Conservation (phyloP, 108 stramenopile genomes). For the Craspedostauros australis region DNA sequence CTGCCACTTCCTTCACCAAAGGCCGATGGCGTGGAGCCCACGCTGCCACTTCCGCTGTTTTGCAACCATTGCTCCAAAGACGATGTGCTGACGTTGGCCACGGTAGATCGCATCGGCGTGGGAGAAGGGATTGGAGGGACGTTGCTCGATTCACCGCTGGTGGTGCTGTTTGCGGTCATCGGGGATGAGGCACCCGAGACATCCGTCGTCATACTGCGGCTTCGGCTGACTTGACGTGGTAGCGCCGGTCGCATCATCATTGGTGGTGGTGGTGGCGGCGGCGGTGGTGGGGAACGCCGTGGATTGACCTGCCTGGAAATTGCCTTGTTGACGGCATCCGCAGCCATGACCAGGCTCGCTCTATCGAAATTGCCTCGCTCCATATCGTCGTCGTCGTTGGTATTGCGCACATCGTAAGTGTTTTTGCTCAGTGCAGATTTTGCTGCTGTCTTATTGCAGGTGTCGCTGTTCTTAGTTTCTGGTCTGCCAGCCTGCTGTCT, state of each 20-base stretch:
- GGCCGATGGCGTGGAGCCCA: background rate
- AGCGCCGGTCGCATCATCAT: background rate
- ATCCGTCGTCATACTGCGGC: background rate
- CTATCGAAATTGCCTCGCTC: background rate
- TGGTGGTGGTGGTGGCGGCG: background rate
- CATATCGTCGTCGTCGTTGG: background rate
- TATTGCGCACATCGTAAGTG: background rate
- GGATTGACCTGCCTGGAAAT: too few species aligned
- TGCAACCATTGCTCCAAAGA: slow-evolving; percentile 29
- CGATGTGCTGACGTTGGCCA: slow-evolving; percentile 10
- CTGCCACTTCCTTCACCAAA: background rate
- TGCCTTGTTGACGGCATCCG: too few species aligned
- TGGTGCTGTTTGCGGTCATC: too few species aligned
- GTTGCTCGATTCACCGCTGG: too few species aligned
- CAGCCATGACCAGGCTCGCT: too few species aligned
- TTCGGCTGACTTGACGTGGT: background rate
- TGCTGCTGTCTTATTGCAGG: too few species aligned
- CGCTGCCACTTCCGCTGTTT: background rate
- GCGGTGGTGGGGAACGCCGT: background rate
- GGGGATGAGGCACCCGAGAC: background rate
- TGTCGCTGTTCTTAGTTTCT: too few species aligned
- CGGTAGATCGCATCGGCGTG: background rate
- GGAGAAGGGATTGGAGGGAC: too few species aligned
- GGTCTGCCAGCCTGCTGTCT: too few species aligned
- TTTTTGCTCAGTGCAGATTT: background rate